Conservation (phyloP, 345 rosid species). For the Angophora floribunda region DNA sequence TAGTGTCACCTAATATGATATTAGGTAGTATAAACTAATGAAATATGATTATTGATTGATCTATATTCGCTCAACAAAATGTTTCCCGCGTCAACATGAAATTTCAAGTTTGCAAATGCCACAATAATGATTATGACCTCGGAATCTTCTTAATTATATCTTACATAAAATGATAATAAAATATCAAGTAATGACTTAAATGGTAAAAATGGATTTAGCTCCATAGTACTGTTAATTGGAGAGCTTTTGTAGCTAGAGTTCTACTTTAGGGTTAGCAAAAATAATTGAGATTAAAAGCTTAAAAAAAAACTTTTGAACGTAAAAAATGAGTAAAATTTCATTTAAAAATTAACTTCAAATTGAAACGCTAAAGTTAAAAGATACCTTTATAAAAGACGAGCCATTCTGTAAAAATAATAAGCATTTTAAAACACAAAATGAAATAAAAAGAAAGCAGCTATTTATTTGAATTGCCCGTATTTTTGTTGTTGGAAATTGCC, state of each 20-base stretch:
- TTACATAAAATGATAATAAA: not conserved
- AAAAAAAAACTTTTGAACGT: not conserved
- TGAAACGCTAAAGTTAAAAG: not conserved
- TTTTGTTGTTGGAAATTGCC: not conserved
- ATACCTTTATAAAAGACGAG: not conserved
- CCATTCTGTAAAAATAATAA: not conserved
- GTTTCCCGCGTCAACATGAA: not conserved
- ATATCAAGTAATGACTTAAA: not conserved
- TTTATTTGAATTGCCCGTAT: not conserved
- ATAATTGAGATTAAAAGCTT: not conserved
- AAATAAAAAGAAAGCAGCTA: not conserved
- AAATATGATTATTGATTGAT: not conserved
- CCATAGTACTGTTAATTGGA: not conserved
- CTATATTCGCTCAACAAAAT: not conserved
- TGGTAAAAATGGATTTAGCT: not conserved
- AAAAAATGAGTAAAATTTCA: not conserved
- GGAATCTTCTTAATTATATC: not conserved
- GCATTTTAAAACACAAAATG: not conserved
- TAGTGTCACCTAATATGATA: not conserved
- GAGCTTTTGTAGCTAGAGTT: not conserved
- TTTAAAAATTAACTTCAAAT: not conserved
- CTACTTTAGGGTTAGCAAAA: not conserved
- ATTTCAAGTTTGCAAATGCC: accelerated
- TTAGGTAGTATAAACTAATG: not conserved
- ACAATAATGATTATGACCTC: not conserved